phyloP scores from a whole-genome alignment of 1,139 yeast genomes.

The Arxiozyma slooffiae region DNA sequence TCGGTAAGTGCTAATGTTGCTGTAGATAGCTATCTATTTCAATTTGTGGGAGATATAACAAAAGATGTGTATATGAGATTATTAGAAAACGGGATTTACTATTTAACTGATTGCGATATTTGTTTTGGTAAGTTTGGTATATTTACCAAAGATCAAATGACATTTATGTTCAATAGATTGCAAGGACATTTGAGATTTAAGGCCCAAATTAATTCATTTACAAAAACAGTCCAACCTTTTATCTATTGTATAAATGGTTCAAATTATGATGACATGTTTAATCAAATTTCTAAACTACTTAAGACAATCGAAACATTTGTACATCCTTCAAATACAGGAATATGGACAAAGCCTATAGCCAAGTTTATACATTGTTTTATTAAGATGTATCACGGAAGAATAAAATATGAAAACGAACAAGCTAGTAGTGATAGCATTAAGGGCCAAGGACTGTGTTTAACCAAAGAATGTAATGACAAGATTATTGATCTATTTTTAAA shows the following conservation, averaged over 20 bases:
- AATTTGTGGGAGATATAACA: constrained; percentile 55
- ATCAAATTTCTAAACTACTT: constrained; percentile 44
- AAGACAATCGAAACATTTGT: constrained; percentile 74
- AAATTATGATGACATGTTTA: constrained; percentile 41
- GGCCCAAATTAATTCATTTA: constrained; percentile 44
- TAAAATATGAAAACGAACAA: constrained; percentile 26
- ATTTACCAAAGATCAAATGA: constrained; percentile 51
- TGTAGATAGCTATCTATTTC: constrained; percentile 58
- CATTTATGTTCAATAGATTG: constrained; percentile 44
- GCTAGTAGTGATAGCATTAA: constrained; percentile 15
- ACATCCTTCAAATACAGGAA: constrained; percentile 89
- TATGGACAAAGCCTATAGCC: constrained; percentile 70
- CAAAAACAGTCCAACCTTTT: constrained; percentile 54
- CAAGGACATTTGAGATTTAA: constrained; percentile 43
- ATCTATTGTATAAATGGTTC: constrained; percentile 56
- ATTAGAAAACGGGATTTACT: constrained; percentile 12
- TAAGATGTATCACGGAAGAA: constrained; percentile 47
- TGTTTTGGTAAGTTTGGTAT: constrained; percentile 47
- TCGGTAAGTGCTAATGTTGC: constrained; percentile 48
- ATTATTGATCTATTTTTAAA: constrained; percentile 44
- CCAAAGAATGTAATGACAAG: constrained; percentile 36
- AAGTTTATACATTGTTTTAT: constrained; percentile 49
- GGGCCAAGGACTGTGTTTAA: constrained; percentile 28
- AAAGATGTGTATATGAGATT: constrained; percentile 36
- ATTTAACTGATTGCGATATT: constrained; percentile 10